Base-by-base conservation (phyloP, 768 basidiomycete genomes). In the Dentipellis fragilis region DNA sequence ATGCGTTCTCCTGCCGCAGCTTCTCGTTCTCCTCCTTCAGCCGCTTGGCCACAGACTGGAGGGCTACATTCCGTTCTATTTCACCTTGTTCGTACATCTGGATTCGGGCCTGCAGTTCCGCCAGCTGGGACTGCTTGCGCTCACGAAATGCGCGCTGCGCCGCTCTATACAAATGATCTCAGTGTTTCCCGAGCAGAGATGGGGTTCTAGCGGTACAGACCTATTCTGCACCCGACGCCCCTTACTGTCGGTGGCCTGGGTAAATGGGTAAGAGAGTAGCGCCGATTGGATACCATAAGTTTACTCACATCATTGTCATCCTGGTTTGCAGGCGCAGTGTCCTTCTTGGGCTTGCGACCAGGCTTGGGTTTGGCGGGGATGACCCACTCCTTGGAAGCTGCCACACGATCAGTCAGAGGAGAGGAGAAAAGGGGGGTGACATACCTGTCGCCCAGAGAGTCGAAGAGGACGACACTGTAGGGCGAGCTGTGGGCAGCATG, bases 111-210 rank as follows among this genome's bases (percentile, higher is more conserved):
- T 93, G 90, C 37, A 93, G 78, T 59, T 92, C 90, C 9, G 87
- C 83, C 37, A 93, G 84, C 64, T 92, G 90, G 4, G 86, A 83
- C 66, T 93, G 89, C 70, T 89, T 93, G 57, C 91, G 81, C 65
- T 93, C 91, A 49, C 91, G 80, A 69, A 93, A 93, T 11, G 91
- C 90, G 38, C 91, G 85, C 66, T 93, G 91, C 11, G 90, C 90
- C 34, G 87, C 88, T 65, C 91, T 91, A 62, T 14, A 42, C 51
- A n/a, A 37, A 35, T 10, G 46, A 54, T 53, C 51, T 29, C 29
- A 29, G 29, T 29, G 29, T 29, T 29, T 29, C 29, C 29, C 29
- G 29, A 29, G 29, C 29, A 29, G 29, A 29, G 29, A 29, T 3
- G 29, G 29, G 29, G 35, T 3, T 34, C 36, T 58, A 58, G 51